Conservation (phyloP, 2,329 filamentous ascomycete species). For the Diaporthe longicolla region DNA sequence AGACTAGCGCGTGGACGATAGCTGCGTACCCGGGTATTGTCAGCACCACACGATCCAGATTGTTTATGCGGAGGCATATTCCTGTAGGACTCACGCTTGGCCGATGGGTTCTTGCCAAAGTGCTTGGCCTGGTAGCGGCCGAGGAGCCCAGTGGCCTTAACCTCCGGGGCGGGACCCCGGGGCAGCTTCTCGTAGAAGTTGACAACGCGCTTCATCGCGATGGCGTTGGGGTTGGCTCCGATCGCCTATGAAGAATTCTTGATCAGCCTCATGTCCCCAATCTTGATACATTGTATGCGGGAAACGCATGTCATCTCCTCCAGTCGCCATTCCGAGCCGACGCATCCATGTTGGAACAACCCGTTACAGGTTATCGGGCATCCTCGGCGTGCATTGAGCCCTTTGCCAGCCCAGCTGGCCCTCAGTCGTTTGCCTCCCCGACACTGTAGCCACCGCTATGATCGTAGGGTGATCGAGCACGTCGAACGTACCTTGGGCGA, state of each 20-base stretch:
- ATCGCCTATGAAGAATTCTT: constrained; percentile 77
- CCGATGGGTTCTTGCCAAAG: constrained; percentile 94
- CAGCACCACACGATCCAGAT: constrained; percentile 13
- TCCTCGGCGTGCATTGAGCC: background rate
- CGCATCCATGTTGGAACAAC: background rate
- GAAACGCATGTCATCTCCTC: background rate
- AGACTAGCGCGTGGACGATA: constrained; percentile 86
- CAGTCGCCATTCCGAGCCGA: background rate
- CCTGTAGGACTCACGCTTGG: constrained; percentile 79
- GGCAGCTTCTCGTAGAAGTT: constrained; percentile 99
- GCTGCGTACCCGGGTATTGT: constrained; percentile 67
- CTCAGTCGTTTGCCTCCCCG: background rate
- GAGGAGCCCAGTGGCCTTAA: constrained; percentile 85
- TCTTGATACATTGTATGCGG: background rate
- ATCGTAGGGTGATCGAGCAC: constrained; percentile 26
- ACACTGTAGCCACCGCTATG: background rate
- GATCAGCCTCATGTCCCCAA: constrained; percentile 14
- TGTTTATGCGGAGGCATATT: background rate
- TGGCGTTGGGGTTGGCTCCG: constrained; percentile 93
- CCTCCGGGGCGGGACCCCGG: constrained; percentile 88
- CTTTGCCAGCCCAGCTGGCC: background rate
- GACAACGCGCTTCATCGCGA: constrained; percentile 97
- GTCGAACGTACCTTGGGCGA: constrained; percentile 81
- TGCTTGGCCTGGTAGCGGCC: constrained; percentile 91
- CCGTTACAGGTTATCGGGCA: background rate